Percentiles rank a stretch among this genome's conserved stretches.
phyloP scores from a whole-genome alignment of 192 early-diverging fungal genomes.

The Rhizophagus prolifer region DNA sequence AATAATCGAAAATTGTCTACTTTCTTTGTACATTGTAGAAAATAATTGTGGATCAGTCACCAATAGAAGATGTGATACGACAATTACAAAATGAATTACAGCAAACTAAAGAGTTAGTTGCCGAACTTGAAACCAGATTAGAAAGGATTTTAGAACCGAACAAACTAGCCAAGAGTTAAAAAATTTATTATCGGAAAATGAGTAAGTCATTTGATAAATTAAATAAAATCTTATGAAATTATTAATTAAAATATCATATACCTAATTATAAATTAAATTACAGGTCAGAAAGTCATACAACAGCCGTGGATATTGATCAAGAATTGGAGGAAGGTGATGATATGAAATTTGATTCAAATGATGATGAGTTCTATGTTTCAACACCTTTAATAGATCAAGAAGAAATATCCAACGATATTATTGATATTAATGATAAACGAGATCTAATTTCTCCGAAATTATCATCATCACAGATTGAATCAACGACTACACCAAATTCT shows the following conservation, averaged over 20 bases:
- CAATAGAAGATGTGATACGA: neutral
- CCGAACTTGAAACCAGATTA: constrained; percentile 4
- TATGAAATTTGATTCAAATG: neutral
- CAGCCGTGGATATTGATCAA: neutral
- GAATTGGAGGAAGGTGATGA: neutral
- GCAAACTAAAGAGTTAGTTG: constrained; percentile 1
- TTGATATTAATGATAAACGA: neutral
- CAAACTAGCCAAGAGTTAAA: constrained; percentile 23
- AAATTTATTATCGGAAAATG: neutral
- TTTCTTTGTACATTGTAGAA: neutral
- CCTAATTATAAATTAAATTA: neutral
- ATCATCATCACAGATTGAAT: neutral
- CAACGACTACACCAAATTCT: neutral
- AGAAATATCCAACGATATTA: no score
- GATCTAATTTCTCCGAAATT: neutral
- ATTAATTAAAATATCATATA: no score
- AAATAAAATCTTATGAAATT: neutral
- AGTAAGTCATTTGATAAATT: neutral
- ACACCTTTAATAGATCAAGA: neutral
- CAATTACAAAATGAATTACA: neutral
- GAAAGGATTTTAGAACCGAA: constrained; percentile 8
- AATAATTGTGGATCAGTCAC: neutral
- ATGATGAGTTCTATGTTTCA: neutral
- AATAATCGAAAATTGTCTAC: neutral
- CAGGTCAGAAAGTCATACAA: constrained; percentile 1